These are phyloP conservation scores for Tylopilus sp. DNA, from an alignment of 768 basidiomycete genomes.

Conservation along the genomic window DNA sequence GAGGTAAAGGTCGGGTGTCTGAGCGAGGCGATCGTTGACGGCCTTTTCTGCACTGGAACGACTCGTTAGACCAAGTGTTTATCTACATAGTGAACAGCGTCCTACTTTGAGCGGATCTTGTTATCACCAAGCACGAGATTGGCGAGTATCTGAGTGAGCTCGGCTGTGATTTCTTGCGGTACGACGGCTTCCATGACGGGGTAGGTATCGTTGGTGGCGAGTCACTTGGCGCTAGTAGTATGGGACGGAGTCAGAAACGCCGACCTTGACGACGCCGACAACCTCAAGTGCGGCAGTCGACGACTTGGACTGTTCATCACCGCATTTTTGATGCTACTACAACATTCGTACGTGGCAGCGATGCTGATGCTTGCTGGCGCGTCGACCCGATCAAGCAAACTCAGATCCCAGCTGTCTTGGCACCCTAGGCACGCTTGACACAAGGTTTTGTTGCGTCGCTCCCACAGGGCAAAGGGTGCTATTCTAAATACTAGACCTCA, in stretches of 20 bases:
- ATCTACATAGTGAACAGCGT: not conserved
- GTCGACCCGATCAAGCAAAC: no score
- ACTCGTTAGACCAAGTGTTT: constrained; percentile 7
- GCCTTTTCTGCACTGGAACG: constrained; percentile 65
- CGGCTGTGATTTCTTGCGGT: constrained; percentile 64
- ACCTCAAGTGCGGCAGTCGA: no score
- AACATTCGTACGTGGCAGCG: not conserved
- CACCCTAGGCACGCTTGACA: no score
- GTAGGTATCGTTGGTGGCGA: not conserved
- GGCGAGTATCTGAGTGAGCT: constrained; percentile 80
- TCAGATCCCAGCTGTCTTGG: no score
- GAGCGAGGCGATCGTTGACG: constrained; percentile 74
- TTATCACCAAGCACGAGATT: constrained; percentile 85
- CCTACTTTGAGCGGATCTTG: constrained; percentile 68
- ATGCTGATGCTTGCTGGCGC: no score
- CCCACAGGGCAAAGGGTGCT: no score
- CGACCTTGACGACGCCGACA: not conserved
- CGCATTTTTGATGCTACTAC: not conserved
- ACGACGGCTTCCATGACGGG: constrained; percentile 32
- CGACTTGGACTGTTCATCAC: not conserved
- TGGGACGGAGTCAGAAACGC: not conserved
- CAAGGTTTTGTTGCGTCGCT: no score
- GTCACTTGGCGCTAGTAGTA: not conserved
- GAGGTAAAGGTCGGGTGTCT: constrained; percentile 76
- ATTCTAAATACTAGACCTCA: no score